These are phyloP conservation scores for Colletotrichum cordylinicola DNA, from an alignment of 2,329 filamentous ascomycete genomes.

Conservation along the genomic window DNA sequence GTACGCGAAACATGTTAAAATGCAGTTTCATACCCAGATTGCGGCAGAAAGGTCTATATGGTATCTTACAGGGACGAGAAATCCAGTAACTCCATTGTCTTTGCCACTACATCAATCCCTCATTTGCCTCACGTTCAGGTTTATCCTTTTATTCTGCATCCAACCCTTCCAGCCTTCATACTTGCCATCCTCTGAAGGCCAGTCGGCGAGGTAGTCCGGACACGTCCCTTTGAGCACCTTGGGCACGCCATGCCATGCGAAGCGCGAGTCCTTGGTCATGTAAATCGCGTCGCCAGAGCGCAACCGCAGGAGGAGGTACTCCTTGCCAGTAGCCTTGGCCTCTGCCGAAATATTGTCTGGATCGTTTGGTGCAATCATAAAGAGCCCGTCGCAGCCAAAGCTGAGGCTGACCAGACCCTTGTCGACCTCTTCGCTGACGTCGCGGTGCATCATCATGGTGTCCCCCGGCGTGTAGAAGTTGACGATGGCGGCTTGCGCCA, in stretches of 20 bases:
- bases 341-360: conserved; percentile 26
- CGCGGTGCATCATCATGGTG: conserved; percentile 89
- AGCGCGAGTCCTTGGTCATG: conserved; percentile 82
- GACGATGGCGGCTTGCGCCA: conserved; percentile 88
- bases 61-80: not conserved
- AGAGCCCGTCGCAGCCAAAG: conserved; percentile 88
- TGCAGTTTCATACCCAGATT: not conserved
- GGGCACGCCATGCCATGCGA: conserved; percentile 95
- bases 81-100: not conserved
- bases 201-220: conserved; percentile 74
- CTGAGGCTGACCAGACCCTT: conserved; percentile 84
- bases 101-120: conserved; percentile 46
- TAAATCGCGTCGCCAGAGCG: conserved; percentile 89
- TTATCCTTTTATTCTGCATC: conserved; percentile 88
- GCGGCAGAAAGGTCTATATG: not conserved
- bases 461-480: conserved; percentile 93
- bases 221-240: conserved; percentile 83
- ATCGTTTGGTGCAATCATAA: conserved; percentile 75
- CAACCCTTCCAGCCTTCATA: conserved; percentile 81
- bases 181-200: conserved; percentile 67
- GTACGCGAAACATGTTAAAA: not conserved
- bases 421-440: conserved; percentile 86
- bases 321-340: conserved; percentile 38
- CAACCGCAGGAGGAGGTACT: conserved; percentile 68
- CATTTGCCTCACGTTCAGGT: conserved; percentile 94